Conservation (phyloP, 2,329 filamentous ascomycete species). For the Fusarium sp. region DNA sequence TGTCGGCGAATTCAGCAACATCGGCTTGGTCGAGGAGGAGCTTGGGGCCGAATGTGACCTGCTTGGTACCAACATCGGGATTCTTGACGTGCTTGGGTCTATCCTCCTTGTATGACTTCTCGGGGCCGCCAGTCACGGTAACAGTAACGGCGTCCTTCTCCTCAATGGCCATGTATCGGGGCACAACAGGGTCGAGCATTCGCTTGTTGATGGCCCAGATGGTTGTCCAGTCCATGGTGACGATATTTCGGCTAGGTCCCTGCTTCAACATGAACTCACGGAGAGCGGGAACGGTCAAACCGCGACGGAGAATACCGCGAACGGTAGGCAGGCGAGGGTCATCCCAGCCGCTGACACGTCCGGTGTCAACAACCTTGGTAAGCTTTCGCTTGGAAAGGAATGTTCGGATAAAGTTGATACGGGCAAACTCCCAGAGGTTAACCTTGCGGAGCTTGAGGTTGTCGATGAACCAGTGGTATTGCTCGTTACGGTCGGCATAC, state of each 20-base stretch:
- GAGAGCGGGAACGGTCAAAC: conserved; percentile 82
- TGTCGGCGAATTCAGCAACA: conserved; percentile 80
- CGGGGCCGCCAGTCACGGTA: conserved; percentile 73
- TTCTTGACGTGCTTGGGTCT: conserved; percentile 94
- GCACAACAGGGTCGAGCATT: conserved; percentile 81
- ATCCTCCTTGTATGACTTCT: conserved; percentile 73
- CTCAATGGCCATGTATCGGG: conserved; percentile 78
- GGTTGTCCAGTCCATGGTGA: conserved; percentile 84
- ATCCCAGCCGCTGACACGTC: conserved; percentile 85
- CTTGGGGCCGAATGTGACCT: conserved; percentile 80
- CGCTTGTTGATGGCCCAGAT: conserved; percentile 84
- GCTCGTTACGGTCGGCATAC: conserved; percentile 87
- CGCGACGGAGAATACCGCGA: conserved; percentile 80
- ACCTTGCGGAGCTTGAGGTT: conserved; percentile 79
- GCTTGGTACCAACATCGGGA: conserved; percentile 83
- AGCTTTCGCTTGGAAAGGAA: conserved; percentile 89
- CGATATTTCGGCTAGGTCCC: conserved; percentile 85
- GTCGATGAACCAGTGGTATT: conserved; percentile 88
- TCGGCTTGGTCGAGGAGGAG: conserved; percentile 90
- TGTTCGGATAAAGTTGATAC: conserved; percentile 86
- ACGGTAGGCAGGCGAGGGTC: conserved; percentile 89
- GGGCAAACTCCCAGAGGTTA: conserved; percentile 86
- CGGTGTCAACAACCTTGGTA: conserved; percentile 82
- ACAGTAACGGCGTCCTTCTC: conserved; percentile 78
- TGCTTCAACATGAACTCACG: conserved; percentile 88